Base-by-base conservation (phyloP, 768 basidiomycete genomes). In the Boletus pseudopeckii region DNA sequence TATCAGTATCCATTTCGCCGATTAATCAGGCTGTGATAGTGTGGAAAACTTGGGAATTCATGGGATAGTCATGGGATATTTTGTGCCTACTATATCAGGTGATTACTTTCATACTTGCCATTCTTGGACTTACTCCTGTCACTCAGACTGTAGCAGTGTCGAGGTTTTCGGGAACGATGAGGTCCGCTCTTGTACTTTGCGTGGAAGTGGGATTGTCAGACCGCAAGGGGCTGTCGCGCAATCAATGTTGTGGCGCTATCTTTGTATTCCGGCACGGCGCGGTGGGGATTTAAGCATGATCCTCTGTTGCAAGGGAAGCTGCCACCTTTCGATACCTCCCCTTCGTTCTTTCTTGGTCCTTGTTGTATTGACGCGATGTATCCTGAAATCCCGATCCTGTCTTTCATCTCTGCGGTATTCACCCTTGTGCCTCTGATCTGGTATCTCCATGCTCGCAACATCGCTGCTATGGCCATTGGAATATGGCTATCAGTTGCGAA, bases 401-500 rank as follows among this genome's bases (percentile, higher is more conserved):
- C 80, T 20, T 75, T 84, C 59, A 52, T 77, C 39, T 80, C 74
- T 58, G 70, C 69, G n/a, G 64, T 50, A 28, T 57, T 81, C 45
- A 56, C 77, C 17, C 71, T 77, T 32, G 64, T 78, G 38, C 75
- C 71, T 33, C 47, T 72, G 52, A 52, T 72, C 50, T 77, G 79
- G 58, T 72, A 79, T 50, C 72, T 75, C 32, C 61, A 36, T 20
- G 69, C 74, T 55, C 71, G 65, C 41, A 81, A 78, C 58, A 69
- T 82, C 24, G 73, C 79, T 1, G 74, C 69, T 32, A 57, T 80
- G 10, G 74, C 80, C 45, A 74, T 85, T 36, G 71, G 80, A 17
- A 55, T 71, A 1, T 85, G 84, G 84, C 73, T 84, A 5, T 64
- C 76, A 22, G 59, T 75, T 5, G 70, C 68, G 30, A 84, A 80